Conservation (phyloP, 352 stramenopile species). For the Globisporangium paddicum region DNA sequence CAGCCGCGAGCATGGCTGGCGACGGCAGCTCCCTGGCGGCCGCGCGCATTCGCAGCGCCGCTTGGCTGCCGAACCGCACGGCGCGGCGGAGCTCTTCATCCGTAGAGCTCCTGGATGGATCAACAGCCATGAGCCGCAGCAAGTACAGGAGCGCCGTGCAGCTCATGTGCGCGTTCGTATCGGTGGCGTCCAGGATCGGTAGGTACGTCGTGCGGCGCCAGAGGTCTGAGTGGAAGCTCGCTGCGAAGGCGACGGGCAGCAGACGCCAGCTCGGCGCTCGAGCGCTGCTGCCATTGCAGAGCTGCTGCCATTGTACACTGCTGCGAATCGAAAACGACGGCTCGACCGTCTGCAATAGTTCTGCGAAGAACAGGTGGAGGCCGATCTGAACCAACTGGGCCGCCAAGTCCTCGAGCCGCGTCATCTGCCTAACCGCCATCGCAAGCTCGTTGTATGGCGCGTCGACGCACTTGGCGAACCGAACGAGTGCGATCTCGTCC, state of each 20-base stretch:
- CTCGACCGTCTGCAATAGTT: slow-evolving; percentile 4
- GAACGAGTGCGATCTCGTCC: slow-evolving; percentile 31
- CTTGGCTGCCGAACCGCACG: slow-evolving; percentile 13
- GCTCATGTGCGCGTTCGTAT: slow-evolving; percentile 53
- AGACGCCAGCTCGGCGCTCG: slow-evolving; percentile 20
- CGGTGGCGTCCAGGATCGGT: slow-evolving; percentile 24
- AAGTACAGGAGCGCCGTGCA: slow-evolving; percentile 24
- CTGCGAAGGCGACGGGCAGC: slow-evolving; percentile 39
- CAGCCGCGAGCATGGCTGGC: slow-evolving; percentile 7
- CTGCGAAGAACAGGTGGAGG: slow-evolving; percentile 16
- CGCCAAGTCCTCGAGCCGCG: slow-evolving; percentile 17
- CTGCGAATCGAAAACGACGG: background rate
- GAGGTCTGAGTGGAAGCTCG: slow-evolving; percentile 34
- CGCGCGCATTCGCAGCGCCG: slow-evolving; percentile 18
- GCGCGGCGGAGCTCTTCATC: background rate
- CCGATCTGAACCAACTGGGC: slow-evolving; percentile 8
- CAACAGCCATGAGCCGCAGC: background rate
- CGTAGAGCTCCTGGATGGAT: background rate
- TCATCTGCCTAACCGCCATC: slow-evolving; percentile 29
- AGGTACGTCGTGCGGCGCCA: slow-evolving; percentile 39
- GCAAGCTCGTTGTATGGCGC: slow-evolving; percentile 19
- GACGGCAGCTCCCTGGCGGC: slow-evolving; percentile 13
- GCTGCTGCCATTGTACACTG: slow-evolving; percentile 2
- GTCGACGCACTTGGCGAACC: slow-evolving; percentile 20
- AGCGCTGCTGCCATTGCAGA: slow-evolving; percentile 17